Base-by-base conservation (phyloP, 331 rosid species). In the Stylosanthes scabra region DNA sequence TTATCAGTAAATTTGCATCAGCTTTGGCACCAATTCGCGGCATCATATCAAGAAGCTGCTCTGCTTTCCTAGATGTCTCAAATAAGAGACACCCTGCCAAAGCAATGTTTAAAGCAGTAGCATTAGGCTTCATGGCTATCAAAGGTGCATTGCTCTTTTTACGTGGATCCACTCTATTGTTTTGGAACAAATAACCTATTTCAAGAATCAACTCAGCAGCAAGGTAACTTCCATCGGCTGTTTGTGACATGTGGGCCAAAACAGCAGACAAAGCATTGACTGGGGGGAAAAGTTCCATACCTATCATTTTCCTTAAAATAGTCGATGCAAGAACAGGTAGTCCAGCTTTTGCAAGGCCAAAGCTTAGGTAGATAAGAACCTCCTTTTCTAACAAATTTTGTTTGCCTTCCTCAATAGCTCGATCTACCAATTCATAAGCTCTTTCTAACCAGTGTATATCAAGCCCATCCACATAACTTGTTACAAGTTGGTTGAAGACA, bases 1-100 rank as follows among this genome's bases (percentile, higher is more conserved):
- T 74, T 77, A 93, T 78, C 78, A 93, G 81, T 67, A 90, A 77
- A 75, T 87, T 81, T 25, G 92, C 73, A 63, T 93, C 89, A 41
- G 81, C 79, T 83, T 86, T 91, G 81, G 87, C 86, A 59, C 97
- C 96, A 83, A 93, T 81, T 45, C 80, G 80, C 78, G 93, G 92
- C 92, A 90, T 89, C 88, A 87, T 82, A 76, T 88, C 97, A 69
- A 93, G 93, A 75, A 93, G 89, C 85, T 87, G 84, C 80, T 91
- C 97, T 37, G 97, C 98, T 78, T 87, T 93, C 82, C 84, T 86
- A 72, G 89, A 84, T 37, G 87, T 89, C 71, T 84, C 89, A 77
- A 76, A 90, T 70, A 87, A 81, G 76, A 90, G 89, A 78, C 96
- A 90, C 16, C 96, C 93, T 4, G 88, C 88, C 78, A 93, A 76